Base-by-base conservation (phyloP, 805 yeast genomes). In the Candida coquimbonensis region DNA sequence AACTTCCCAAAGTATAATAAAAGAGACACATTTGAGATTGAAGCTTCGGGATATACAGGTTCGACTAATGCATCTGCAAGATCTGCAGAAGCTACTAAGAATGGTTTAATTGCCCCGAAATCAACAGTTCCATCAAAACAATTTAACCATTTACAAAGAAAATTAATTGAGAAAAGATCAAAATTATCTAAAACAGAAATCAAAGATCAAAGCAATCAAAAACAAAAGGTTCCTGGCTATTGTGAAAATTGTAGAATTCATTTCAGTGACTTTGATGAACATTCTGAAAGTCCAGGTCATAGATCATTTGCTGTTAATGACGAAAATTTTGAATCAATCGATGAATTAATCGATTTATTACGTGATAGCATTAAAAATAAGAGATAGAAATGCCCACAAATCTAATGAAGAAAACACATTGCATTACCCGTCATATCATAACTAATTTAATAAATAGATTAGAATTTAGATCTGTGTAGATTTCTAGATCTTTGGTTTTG, bases 201-300 rank as follows among this genome's bases (percentile, higher is more conserved):
- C 11, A 45, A 42, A 12, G 47, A 27, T 29, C 31, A 29, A 29
- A 29, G 13, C 17, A 43, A 49, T 50, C 45, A 53, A 43, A 53
- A 55, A 42, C 56, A 59, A 17, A 63, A 58, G 50, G 64, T 59
- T 39, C 54, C 91, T 1, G 97, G 97, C 0, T 90, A 87, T 64
- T 91, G 99, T 66, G 99, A 91, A 61, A 91, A 91, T 60, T 91
- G 99, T 65, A 72, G 91, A 24, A 84, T 83, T 49, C 82, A 82
- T 60, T 91, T 85, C 60, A 90, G 85, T 43, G 78, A 79, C 53
- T 81, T 89, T 57, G 86, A 80, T 25, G 86, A 78, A 47, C 99
- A 91, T 61, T 76, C 87, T 36, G 56, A 59, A 27, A 73, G 87
- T 24, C 76, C 75, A 33, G 77, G 81, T 52, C 99, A 91, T 62